These are phyloP conservation scores for Brassica carinata DNA, from an alignment of 345 rosid species.

Conservation along the genomic window DNA sequence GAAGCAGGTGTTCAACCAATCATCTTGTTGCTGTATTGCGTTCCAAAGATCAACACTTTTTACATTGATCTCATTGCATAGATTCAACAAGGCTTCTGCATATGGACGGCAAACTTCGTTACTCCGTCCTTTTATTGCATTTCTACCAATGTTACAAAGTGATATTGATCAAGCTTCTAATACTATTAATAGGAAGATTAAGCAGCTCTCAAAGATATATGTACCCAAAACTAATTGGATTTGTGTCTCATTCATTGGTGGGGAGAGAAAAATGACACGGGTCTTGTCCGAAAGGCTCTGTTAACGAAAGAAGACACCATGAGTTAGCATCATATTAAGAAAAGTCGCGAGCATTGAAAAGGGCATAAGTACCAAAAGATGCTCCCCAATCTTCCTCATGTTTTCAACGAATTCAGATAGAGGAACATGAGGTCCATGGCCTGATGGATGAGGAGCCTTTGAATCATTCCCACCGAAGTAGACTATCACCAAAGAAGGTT, in stretches of 20 bases:
- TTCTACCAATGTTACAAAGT: conserved; percentile 8
- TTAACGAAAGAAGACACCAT: background rate
- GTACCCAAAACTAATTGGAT: conserved; percentile 38
- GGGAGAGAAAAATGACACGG: conserved; percentile 71
- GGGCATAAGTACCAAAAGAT: conserved; percentile 62
- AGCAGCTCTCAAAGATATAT: background rate
- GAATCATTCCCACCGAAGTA: conserved; percentile 98
- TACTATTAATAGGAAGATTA: background rate
- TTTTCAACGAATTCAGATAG: conserved; percentile 67
- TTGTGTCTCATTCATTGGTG: conserved; percentile 75
- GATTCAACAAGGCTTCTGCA: conserved; percentile 67
- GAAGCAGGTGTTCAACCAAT: conserved; percentile 71
- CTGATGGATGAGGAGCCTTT: conserved; percentile 58
- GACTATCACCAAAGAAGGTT: conserved; percentile 85
- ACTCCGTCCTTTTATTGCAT: conserved; percentile 48
- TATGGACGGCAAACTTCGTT: conserved; percentile 63
- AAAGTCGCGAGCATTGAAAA: conserved; percentile 1
- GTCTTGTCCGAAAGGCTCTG: conserved; percentile 80
- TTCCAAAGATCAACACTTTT: conserved; percentile 70
- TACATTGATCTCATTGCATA: conserved; percentile 65
- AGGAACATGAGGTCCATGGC: conserved; percentile 86
- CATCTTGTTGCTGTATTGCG: conserved; percentile 57
- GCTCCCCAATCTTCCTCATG: conserved; percentile 73
- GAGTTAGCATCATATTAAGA: background rate
- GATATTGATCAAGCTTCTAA: background rate